Base-by-base conservation (phyloP, 805 yeast species). In the Zygoascus flipseniorum region DNA sequence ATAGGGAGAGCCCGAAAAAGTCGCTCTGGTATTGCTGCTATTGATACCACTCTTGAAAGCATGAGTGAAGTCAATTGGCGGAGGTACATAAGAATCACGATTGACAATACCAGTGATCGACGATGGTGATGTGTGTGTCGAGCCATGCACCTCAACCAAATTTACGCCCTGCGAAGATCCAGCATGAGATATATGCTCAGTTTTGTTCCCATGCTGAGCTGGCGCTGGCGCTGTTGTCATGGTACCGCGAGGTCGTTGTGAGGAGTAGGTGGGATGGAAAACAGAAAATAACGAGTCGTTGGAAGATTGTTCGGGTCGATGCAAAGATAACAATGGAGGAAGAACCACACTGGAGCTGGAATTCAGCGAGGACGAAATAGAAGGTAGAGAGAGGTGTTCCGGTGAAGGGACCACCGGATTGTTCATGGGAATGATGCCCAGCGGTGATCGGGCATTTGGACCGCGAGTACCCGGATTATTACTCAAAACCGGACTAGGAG, bases 1-100 rank as follows among this genome's bases (percentile, higher is more conserved):
- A n/a, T 5, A 46, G 26, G 6, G 49, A 19, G 18, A 31, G 32
- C 54, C 43, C 32, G 56, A 11, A 28, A 16, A 8, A 26, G 47
- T 19, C 16, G 35, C 28, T 10, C 16, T 13, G 16, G 39, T 3
- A 46, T 45, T 10, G 47, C 37, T 2, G 51, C 46, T 1, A 52
- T 45, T 19, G 50, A 32, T 23, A 5, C 48, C 23, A 28, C 57
- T 48, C 19, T 62, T 54, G 55, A 69, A 72, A 54, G 72, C 66
- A 14, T 72, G 64, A 0, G 76, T 72, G 57, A 72, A 72, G 54
- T 72, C 76, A 47, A 72, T 68, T 1, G 74, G 72, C 4, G 72
- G 72, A 9, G 72, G 72, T 1, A 59, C 57, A 37, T 59, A 62
- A 23, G 50, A 54, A 18, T 52, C 54, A 31, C 43, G 37, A 23